These are phyloP conservation scores for Entrophospora sp. DNA, from an alignment of 192 early-diverging fungal genomes.

Conservation along the genomic window DNA sequence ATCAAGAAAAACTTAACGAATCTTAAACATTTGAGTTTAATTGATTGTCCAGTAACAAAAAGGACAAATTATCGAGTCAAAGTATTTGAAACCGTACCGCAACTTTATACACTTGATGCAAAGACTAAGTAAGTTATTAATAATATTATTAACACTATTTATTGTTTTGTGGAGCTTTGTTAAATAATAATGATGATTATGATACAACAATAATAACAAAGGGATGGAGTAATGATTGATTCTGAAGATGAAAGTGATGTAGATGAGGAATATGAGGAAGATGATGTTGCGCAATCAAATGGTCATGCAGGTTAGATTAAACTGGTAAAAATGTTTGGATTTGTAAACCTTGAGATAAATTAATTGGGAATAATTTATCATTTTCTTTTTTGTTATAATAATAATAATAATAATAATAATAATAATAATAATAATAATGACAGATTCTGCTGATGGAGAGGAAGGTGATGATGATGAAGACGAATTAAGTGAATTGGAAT, in stretches of 20 bases:
- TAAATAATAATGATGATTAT: background rate
- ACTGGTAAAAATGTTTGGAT: background rate
- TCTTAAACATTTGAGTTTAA: slow-evolving; percentile 25
- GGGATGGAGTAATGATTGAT: background rate
- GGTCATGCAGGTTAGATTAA: background rate
- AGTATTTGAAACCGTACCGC: slow-evolving; percentile 27
- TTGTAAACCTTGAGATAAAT: background rate
- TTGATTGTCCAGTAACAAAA: slow-evolving; percentile 20
- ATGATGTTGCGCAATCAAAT: background rate
- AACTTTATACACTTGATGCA: slow-evolving; percentile 30
- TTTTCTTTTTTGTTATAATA: background rate
- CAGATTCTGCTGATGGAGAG: background rate
- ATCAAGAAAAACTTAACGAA: slow-evolving; percentile 22
- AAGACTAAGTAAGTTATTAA: slow-evolving; percentile 23
- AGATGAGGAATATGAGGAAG: background rate
- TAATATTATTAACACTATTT: background rate
- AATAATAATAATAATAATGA: too few relatives aligned
- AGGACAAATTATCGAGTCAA: slow-evolving; percentile 25
- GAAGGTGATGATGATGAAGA: background rate
- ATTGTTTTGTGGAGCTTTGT: background rate
- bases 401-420: too few relatives aligned
- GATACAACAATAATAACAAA: too few relatives aligned
- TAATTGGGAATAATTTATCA: background rate
- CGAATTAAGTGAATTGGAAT: too few relatives aligned
- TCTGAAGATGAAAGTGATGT: background rate